Evolutionary conservation across 2,329 filamentous ascomycete species (phyloP).

Genomic region (Albophoma yamanashiensis): DNA sequence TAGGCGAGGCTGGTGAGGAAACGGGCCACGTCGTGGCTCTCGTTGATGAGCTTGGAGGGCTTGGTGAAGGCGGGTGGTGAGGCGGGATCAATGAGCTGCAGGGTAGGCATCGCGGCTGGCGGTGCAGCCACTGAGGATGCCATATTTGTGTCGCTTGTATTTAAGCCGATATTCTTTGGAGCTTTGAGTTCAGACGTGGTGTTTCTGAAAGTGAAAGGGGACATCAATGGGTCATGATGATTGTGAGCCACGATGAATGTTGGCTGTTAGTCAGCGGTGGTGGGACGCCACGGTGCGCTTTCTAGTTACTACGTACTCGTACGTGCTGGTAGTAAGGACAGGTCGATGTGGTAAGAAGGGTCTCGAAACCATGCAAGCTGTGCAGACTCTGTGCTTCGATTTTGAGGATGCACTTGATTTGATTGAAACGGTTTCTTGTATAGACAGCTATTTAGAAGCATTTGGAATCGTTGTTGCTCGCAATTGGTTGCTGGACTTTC

Average conservation of each 20-base stretch:
- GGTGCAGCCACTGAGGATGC: not conserved
- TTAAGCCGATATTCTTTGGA: not conserved
- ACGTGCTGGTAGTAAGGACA: too few relatives aligned
- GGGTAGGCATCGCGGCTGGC: conserved; percentile 12
- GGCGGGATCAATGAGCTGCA: conserved; percentile 37
- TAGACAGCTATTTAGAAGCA: not conserved
- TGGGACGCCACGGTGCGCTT: not conserved
- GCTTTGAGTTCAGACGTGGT: too few relatives aligned
- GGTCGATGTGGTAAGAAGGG: too few relatives aligned
- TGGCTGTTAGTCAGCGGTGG: not conserved
- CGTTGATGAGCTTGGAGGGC: conserved; percentile 75
- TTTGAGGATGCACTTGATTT: not conserved
- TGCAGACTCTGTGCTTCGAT: not conserved
- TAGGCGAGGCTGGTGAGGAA: conserved; percentile 81
- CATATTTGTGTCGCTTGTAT: not conserved
- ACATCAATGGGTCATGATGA: not conserved
- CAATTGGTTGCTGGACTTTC: not conserved
- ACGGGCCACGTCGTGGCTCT: conserved; percentile 66
- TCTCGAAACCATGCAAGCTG: not conserved
- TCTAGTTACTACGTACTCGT: too few relatives aligned
- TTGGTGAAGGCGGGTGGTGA: conserved; percentile 45
- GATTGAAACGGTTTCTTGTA: too few relatives aligned
- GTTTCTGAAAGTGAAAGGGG: not conserved
- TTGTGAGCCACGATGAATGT: not conserved
- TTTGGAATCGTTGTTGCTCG: not conserved